A percentile compares a stretch with the other conserved stretches of the same genome.
Evolutionary conservation across 495 filamentous ascomycete species (phyloP).

Genomic region (Aspergillus sparsus): DNA sequence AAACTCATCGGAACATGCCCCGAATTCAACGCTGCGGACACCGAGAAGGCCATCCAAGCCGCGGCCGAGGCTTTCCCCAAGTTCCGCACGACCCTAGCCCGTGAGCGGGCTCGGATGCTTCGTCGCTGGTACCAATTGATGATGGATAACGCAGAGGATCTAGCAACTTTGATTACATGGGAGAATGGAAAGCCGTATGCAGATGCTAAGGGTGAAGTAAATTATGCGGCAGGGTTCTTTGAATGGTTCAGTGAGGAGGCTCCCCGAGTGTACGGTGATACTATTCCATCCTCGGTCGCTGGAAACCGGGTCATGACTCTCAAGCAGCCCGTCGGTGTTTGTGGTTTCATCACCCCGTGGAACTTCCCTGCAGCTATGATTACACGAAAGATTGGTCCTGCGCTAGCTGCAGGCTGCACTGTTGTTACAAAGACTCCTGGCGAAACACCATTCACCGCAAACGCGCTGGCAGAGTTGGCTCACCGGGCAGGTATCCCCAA

Average conservation of each 20-base stretch:
- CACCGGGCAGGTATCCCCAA: slow-evolving; percentile 81
- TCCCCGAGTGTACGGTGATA: slow-evolving; percentile 67
- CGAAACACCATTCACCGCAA: slow-evolving; percentile 82
- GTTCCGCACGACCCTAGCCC: slow-evolving; percentile 73
- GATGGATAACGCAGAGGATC: slow-evolving; percentile 82
- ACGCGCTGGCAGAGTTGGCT: slow-evolving; percentile 80
- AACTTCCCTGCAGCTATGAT: slow-evolving; percentile 96
- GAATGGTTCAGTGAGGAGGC: slow-evolving; percentile 82
- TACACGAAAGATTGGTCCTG: slow-evolving; percentile 83
- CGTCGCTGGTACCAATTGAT: slow-evolving; percentile 90
- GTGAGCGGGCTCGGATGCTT: slow-evolving; percentile 79
- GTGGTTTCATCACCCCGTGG: slow-evolving; percentile 94
- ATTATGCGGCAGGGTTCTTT: slow-evolving; percentile 71
- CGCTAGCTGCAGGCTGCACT: slow-evolving; percentile 81
- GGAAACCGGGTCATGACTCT: slow-evolving; percentile 76
- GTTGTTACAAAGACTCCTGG: slow-evolving; percentile 81
- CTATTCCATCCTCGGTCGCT: slow-evolving; percentile 68
- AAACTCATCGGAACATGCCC: slow-evolving; percentile 79
- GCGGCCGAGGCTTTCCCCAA: slow-evolving; percentile 72
- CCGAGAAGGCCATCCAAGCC: slow-evolving; percentile 73
- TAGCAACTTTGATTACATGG: slow-evolving; percentile 85
- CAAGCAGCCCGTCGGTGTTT: slow-evolving; percentile 90
- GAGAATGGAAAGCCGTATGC: slow-evolving; percentile 75
- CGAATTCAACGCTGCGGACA: slow-evolving; percentile 75
- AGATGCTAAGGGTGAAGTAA: slow-evolving; percentile 71